Evolutionary conservation across 108 stramenopile genomes (phyloP).

Genomic region (Cyclostephanos tholiformis): DNA sequence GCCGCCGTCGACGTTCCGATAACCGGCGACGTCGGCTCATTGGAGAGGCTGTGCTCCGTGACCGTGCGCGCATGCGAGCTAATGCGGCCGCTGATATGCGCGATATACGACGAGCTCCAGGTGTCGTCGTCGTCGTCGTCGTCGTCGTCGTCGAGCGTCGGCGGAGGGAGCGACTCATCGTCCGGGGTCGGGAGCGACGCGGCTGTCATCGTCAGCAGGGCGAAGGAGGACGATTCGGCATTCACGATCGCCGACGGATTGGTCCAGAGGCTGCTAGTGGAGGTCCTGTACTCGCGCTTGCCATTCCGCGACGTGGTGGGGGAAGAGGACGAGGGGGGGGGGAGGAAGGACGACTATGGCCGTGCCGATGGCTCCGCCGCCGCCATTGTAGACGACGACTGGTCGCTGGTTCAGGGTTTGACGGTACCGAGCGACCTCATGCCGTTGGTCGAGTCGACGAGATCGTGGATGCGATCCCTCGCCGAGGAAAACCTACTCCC

Average conservation of each 20-base stretch:
- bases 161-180: conserved; percentile 8
- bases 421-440: conserved; percentile 29
- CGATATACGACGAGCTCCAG: conserved; percentile 39
- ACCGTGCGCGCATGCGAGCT: conserved; percentile 42
- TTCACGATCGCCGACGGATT: conserved; percentile 68
- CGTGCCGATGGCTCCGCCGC: neutral
- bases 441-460: conserved; percentile 39
- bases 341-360: conserved; percentile 5
- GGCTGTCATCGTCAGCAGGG: conserved; percentile 5
- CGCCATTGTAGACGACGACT: conserved; percentile 40
- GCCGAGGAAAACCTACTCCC: conserved; percentile 11
- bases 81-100: conserved; percentile 51
- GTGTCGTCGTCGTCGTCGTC: conserved; percentile 15
- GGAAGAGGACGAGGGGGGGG: conserved; percentile 38
- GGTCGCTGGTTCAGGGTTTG: conserved; percentile 26
- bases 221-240: conserved; percentile 54
- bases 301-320: conserved; percentile 46
- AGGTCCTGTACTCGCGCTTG: conserved; percentile 32
- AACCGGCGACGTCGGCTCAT: conserved; percentile 23
- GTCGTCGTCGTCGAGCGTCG: neutral
- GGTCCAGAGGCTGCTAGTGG: conserved; percentile 55
- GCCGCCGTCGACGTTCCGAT: conserved; percentile 21
- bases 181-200: conserved; percentile 2
- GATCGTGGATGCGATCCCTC: conserved; percentile 30
- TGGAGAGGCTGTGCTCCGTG: conserved; percentile 39